These are phyloP conservation scores for Erysiphe neolycopersici DNA, from an alignment of 2,329 filamentous ascomycete genomes.

Conservation along the genomic window DNA sequence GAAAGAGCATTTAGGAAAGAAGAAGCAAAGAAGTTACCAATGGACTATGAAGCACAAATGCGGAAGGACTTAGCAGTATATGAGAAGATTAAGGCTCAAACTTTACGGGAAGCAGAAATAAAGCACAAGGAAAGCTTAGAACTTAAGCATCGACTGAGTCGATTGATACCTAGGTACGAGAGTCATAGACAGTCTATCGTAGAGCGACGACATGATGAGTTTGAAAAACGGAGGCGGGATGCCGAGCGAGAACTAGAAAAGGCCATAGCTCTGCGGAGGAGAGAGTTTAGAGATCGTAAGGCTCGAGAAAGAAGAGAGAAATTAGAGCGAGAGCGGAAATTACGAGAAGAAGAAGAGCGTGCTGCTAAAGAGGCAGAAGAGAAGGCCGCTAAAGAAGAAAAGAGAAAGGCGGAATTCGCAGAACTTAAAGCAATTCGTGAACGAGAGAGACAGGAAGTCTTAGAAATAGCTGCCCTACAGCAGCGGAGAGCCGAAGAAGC, in stretches of 20 bases:
- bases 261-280: constrained; percentile 67
- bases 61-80: constrained; percentile 55
- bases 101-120: constrained; percentile 49
- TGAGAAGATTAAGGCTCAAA: constrained; percentile 52
- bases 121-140: constrained; percentile 86
- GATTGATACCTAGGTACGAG: constrained; percentile 66
- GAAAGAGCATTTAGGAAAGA: constrained; percentile 93
- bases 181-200: constrained; percentile 58
- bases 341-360: constrained; percentile 68
- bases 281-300: constrained; percentile 63
- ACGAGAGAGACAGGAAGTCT: constrained; percentile 37
- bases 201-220: constrained; percentile 75
- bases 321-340: constrained; percentile 56
- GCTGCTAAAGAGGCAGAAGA: constrained; percentile 63
- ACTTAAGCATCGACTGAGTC: constrained; percentile 73
- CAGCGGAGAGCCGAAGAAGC: constrained; percentile 71
- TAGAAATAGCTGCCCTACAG: constrained; percentile 41
- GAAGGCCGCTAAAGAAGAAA: constrained; percentile 52
- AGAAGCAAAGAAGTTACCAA: constrained; percentile 70
- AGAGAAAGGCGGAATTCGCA: constrained; percentile 43
- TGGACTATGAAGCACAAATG: constrained; percentile 65
- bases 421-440: constrained; percentile 39
- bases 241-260: constrained; percentile 84
- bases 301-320: constrained; percentile 59
- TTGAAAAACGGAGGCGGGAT: constrained; percentile 75